phyloP scores from a whole-genome alignment of 805 yeast genomes.

The Sugiyamaella boreocaroliniensis region DNA sequence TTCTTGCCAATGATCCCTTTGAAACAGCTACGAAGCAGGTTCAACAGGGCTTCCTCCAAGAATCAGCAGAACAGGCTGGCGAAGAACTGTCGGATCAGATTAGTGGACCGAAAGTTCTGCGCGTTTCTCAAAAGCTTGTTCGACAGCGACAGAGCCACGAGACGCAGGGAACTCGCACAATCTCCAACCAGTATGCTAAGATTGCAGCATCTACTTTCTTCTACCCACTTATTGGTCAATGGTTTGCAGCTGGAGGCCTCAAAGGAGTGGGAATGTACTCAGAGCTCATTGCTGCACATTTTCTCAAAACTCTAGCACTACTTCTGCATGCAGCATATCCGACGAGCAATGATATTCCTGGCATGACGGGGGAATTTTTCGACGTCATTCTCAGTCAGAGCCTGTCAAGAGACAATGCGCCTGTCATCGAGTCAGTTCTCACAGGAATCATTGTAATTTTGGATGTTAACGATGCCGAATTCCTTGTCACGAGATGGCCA shows the following conservation, averaged over 20 bases:
- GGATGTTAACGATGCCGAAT: constrained; percentile 26
- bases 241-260: constrained; percentile 41
- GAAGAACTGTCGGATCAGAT: constrained; percentile 14
- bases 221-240: constrained; percentile 48
- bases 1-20: constrained; percentile 29
- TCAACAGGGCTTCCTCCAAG: constrained; percentile 21
- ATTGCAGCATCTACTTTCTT: constrained; percentile 42
- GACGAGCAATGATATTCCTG: constrained; percentile 41
- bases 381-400: constrained; percentile 19
- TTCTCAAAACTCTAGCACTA: constrained; percentile 50
- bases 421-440: constrained; percentile 28
- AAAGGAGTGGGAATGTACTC: constrained; percentile 46
- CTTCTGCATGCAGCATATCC: constrained; percentile 55
- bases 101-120: constrained; percentile 25
- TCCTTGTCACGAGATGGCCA: constrained; percentile 23
- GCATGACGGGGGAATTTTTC: constrained; percentile 52
- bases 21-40: constrained; percentile 11
- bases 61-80: constrained; percentile 19
- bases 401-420: constrained; percentile 13
- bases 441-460: constrained; percentile 28
- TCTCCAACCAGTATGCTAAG: constrained; percentile 34
- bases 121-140: constrained; percentile 26
- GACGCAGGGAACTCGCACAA: neutral
- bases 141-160: constrained; percentile 8
- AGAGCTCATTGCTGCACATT: constrained; percentile 50